phyloP scores from a whole-genome alignment of 1,284 basidiomycete species.

The Sanghuangporus baumii region DNA sequence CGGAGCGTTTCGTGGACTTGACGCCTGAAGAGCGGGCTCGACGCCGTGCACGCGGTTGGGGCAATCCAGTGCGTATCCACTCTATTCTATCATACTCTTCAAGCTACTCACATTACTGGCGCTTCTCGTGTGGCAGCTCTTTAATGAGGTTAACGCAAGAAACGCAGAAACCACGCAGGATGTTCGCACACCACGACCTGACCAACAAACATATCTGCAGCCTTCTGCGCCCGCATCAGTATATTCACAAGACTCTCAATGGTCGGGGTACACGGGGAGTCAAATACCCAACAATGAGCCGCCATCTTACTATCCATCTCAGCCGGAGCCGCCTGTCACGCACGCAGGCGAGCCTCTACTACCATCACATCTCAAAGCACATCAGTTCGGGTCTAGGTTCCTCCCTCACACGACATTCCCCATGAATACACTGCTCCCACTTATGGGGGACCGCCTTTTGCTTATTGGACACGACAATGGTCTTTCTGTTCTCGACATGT shows the following conservation, averaged over 20 bases:
- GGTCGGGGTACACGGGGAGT: conserved; percentile 10
- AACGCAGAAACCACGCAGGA: background rate
- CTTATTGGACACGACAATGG: conserved; percentile 74
- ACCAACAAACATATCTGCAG: background rate
- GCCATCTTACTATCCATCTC: conserved; percentile 10
- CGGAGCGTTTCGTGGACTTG: conserved; percentile 66
- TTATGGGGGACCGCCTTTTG: conserved; percentile 55
- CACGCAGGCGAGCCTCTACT: conserved; percentile 44
- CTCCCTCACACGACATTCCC: conserved; percentile 69
- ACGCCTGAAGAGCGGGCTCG: conserved; percentile 52
- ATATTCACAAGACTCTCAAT: conserved; percentile 1
- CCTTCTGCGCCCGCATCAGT: conserved; percentile 7
- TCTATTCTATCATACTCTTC: background rate
- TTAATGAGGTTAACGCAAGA: background rate
- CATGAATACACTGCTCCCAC: conserved; percentile 66
- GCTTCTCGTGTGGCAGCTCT: background rate
- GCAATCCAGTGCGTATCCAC: conserved; percentile 28
- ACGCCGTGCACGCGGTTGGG: conserved; percentile 66
- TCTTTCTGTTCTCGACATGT: conserved; percentile 73
- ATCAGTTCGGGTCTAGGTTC: conserved; percentile 77
- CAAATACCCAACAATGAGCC: conserved; percentile 1
- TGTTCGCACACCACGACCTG: background rate
- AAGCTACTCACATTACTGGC: too few species aligned
- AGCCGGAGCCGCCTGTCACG: conserved; percentile 29
- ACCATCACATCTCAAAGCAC: conserved; percentile 60